phyloP scores from a whole-genome alignment of 306 rosid species.

The Crotalaria pallida region DNA sequence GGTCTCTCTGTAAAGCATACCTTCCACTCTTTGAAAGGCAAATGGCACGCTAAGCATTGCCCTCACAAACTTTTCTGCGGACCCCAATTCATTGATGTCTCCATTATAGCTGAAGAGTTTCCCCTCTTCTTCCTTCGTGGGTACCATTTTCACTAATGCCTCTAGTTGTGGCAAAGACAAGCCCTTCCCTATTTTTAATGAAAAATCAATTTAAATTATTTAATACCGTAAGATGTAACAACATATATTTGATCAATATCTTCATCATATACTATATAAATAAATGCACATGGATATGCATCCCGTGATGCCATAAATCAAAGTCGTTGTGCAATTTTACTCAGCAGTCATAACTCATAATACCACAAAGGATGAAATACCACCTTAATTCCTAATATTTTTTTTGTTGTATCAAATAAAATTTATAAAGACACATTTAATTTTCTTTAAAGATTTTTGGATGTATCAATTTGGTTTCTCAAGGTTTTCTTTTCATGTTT shows the following conservation, averaged over 20 bases:
- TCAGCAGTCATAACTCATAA: neutral
- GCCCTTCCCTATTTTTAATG: constrained; percentile 52
- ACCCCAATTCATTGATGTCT: constrained; percentile 73
- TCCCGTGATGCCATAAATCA: neutral
- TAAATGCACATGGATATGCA: constrained; percentile 13
- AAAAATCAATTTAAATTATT: neutral
- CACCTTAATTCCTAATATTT: no score
- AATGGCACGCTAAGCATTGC: constrained; percentile 61
- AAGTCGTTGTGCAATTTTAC: constrained; percentile 17
- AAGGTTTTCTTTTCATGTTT: no score
- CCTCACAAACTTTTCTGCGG: constrained; percentile 75
- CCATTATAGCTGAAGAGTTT: constrained; percentile 72
- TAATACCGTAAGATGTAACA: neutral
- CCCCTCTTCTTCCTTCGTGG: constrained; percentile 76
- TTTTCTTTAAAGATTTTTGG: no score
- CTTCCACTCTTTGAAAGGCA: constrained; percentile 73
- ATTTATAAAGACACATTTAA: no score
- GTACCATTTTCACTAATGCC: constrained; percentile 88
- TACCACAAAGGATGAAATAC: no score
- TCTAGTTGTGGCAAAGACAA: constrained; percentile 74
- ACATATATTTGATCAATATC: neutral
- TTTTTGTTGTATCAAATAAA: no score
- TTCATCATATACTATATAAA: constrained; percentile 12
- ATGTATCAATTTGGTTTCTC: no score
- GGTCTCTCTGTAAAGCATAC: constrained; percentile 81